Conservation (phyloP, 2,329 filamentous ascomycete species). For the Phaeosphaeria sp. region DNA sequence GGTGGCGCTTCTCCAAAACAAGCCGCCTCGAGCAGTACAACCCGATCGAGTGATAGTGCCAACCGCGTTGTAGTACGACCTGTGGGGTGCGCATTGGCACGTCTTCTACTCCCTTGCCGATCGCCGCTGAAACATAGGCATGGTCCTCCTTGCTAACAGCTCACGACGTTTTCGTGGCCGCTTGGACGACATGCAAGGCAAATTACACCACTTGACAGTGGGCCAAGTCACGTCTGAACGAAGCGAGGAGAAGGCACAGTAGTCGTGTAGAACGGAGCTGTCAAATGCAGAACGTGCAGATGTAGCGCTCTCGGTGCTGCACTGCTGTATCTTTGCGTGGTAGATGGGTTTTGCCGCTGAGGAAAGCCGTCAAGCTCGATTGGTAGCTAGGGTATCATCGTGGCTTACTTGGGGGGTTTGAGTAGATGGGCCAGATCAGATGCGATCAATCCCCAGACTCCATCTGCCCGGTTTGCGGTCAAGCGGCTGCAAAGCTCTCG, state of each 20-base stretch:
- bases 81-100: slow-evolving; percentile 3
- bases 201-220: slow-evolving; percentile 24
- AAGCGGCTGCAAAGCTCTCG: slow-evolving; percentile 23
- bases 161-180: slow-evolving; percentile 12
- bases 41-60: neutral
- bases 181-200: slow-evolving; percentile 20
- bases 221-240: slow-evolving; percentile 22
- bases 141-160: slow-evolving; percentile 16
- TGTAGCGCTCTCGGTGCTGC: slow-evolving; percentile 5
- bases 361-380: slow-evolving; percentile 25
- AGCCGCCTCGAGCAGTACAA: neutral
- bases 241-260: slow-evolving; percentile 16
- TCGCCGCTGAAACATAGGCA: slow-evolving; percentile 17
- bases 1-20: neutral
- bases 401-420: slow-evolving; percentile 19
- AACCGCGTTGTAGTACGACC: neutral
- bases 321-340: slow-evolving; percentile 15
- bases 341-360: slow-evolving; percentile 14
- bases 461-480: slow-evolving; percentile 32
- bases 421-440: slow-evolving; percentile 20
- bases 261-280: slow-evolving; percentile 31
- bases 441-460: slow-evolving; percentile 18
- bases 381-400: slow-evolving; percentile 28
- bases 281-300: slow-evolving; percentile 34
- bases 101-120: slow-evolving; percentile 15